These are phyloP conservation scores for Colletotrichum tofieldiae DNA, from an alignment of 2,329 filamentous ascomycete species.

Conservation along the genomic window DNA sequence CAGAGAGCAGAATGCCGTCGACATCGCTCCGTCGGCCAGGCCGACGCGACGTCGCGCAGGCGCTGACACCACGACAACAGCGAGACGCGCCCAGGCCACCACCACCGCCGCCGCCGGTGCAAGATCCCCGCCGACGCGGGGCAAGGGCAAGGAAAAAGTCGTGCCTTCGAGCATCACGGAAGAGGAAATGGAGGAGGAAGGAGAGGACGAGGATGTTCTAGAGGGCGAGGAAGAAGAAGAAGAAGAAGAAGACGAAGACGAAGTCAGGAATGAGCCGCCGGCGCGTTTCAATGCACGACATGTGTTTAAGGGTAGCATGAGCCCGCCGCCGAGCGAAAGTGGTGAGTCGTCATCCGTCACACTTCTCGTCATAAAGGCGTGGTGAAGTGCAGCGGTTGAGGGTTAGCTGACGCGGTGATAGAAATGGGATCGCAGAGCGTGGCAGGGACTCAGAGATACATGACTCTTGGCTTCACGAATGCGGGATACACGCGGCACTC, in stretches of 20 bases:
- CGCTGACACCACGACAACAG: neutral
- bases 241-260: neutral
- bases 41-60: slow-evolving; percentile 23
- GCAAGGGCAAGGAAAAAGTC: slow-evolving; percentile 11
- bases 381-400: neutral
- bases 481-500: slow-evolving; percentile 27
- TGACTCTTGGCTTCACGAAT: neutral
- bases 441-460: slow-evolving; percentile 2
- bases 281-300: slow-evolving; percentile 30
- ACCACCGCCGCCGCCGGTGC: neutral
- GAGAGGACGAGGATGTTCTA: slow-evolving; percentile 5
- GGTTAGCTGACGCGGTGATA: slow-evolving; percentile 2
- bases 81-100: neutral
- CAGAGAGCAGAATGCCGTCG: neutral
- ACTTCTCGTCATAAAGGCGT: neutral
- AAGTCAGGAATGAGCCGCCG: neutral
- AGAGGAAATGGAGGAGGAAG: slow-evolving; percentile 6
- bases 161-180: slow-evolving; percentile 9
- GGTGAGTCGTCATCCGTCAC: slow-evolving; percentile 16
- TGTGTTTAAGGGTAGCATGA: slow-evolving; percentile 26
- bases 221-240: neutral
- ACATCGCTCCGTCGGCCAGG: slow-evolving; percentile 13
- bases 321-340: slow-evolving; percentile 36
- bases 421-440: slow-evolving; percentile 34
- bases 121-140: neutral